Percentiles rank a stretch among this genome's conserved stretches.
phyloP scores from a whole-genome alignment of 176 grass and related monocot species.

The Chrysopogon serrulatus region DNA sequence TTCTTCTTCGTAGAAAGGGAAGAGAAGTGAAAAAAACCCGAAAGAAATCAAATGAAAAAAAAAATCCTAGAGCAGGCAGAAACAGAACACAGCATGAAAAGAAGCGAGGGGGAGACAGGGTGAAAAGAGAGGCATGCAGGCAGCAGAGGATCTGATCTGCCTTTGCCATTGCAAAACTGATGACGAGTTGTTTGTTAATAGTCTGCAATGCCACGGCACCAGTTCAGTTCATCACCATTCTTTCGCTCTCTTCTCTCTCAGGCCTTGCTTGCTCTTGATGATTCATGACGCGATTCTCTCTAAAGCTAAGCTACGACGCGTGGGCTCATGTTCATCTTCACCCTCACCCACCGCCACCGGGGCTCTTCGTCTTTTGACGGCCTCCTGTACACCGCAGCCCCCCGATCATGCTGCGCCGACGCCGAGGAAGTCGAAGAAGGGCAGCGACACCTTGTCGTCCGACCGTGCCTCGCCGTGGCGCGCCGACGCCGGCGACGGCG shows the following conservation, averaged over 20 bases:
- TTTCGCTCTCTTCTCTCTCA: neutral
- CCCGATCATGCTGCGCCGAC: constrained; percentile 50
- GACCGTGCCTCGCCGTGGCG: neutral
- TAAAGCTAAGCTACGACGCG: constrained; percentile 18
- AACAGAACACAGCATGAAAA: constrained; percentile 18
- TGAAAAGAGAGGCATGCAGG: neutral
- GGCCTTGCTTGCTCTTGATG: neutral
- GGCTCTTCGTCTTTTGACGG: neutral
- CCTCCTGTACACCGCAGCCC: constrained; percentile 32
- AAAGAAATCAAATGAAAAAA: neutral
- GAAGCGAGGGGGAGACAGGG: neutral
- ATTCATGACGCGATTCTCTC: neutral
- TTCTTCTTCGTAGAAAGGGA: neutral
- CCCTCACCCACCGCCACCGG: neutral
- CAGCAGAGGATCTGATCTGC: constrained; percentile 22
- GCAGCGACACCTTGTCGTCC: constrained; percentile 21
- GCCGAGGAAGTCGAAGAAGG: constrained; percentile 86
- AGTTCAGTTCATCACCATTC: neutral
- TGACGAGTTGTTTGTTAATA: neutral
- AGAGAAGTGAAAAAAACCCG: neutral
- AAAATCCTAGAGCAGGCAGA: neutral
- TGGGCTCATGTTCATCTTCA: neutral
- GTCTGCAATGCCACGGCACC: neutral
- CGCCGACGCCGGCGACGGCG: constrained; percentile 3
- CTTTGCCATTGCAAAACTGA: constrained; percentile 22